Evolutionary conservation across 2,329 filamentous ascomycete genomes (phyloP), one percentile per base, ranked within the genome.

Genomic region (Trichoderma harzianum): DNA sequence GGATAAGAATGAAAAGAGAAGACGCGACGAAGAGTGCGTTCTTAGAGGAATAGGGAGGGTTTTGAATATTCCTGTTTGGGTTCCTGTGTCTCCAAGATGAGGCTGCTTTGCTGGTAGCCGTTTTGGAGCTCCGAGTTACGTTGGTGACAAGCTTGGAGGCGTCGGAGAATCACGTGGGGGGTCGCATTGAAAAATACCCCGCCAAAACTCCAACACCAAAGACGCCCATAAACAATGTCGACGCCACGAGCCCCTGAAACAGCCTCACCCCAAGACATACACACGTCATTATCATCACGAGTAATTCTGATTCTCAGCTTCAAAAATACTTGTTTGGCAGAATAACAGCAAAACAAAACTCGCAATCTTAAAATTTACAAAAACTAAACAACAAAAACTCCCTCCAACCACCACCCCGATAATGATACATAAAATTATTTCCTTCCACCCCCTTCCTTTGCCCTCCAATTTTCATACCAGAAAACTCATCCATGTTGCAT

Each of bases 121-220:
- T 34, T 32, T n/a, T 47, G 39, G 34, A 60, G 66, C 57, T 51
- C 8, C 34, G 28, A 53, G 39, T 14, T 63, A 36, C 24, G 58
- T 55, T 53, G 65, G 34, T 60, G 65, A 57, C 36, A 32, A 51
- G 58, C 67, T 70, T 47, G 39, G 43, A 34, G 16, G 34, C 34
- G 39, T 21, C 28, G 24, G 24, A 47, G n/a, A 70, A 70, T 70
- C 69, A 70, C 69, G 69, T 70, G 69, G 69, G 60, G 68, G 69
- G 24, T 70, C 28, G 10, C 18, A 34, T 11, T 8, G 18, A n/a
- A 60, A 58, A 51, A 51, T 43, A 43, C 66, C 65, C 66, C 53
- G 36, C 55, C 55, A 69, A 24, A 53, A n/a, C 39, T 21, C 26
- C 65, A 58, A 67, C 24, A 28, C 51, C 21, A 53, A 53, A 62